phyloP scores from a whole-genome alignment of 495 filamentous ascomycete species.

The Annulohypoxylon moriforme region DNA sequence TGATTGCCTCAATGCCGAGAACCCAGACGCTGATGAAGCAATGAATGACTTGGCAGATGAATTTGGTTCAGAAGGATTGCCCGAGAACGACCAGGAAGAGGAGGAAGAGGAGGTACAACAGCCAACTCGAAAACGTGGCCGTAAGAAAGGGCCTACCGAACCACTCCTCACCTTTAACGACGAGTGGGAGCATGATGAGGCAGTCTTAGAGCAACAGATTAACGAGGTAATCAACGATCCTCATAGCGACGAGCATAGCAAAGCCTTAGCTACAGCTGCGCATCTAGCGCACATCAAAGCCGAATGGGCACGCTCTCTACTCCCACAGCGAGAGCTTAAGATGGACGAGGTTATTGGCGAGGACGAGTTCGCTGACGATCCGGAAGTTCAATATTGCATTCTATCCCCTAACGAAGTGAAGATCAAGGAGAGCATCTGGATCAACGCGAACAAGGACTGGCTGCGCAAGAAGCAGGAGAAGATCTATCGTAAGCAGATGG shows the following conservation, averaged over 20 bases:
- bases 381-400: constrained; percentile 81
- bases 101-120: constrained; percentile 31
- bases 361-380: constrained; percentile 85
- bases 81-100: constrained; percentile 12
- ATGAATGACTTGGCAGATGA: constrained; percentile 47
- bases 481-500: constrained; percentile 71
- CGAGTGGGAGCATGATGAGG: constrained; percentile 62
- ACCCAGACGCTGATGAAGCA: constrained; percentile 45
- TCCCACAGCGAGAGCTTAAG: constrained; percentile 38
- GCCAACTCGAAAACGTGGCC: constrained; percentile 34
- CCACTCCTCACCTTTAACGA: constrained; percentile 52
- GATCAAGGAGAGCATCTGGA: constrained; percentile 90
- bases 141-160: constrained; percentile 35
- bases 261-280: constrained; percentile 55
- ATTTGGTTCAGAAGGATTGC: constrained; percentile 31
- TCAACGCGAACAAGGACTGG: constrained; percentile 92
- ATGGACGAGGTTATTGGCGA: constrained; percentile 71
- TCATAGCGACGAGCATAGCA: constrained; percentile 57
- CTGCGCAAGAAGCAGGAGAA: constrained; percentile 84
- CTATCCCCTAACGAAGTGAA: constrained; percentile 75
- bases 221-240: constrained; percentile 60
- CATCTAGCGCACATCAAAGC: constrained; percentile 52
- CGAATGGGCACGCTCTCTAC: constrained; percentile 47
- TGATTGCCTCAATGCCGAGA: constrained; percentile 52
- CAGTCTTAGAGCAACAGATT: constrained; percentile 62